A percentile compares a stretch with the other conserved stretches of the same genome.
These are phyloP conservation scores for Juncus effusus DNA, from an alignment of 176 grass and related monocot genomes.

Conservation along the genomic window DNA sequence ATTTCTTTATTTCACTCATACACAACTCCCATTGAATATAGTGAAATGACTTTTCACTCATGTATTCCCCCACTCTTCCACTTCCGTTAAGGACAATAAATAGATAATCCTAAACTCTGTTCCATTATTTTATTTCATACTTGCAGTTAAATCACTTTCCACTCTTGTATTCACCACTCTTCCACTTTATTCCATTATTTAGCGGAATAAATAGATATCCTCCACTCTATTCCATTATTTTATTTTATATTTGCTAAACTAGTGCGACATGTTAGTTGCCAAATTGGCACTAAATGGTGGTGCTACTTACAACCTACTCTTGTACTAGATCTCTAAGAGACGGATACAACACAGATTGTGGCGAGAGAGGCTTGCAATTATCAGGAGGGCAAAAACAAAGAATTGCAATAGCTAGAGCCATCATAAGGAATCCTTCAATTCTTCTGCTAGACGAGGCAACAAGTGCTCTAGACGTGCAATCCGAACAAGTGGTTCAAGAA, in stretches of 20 bases:
- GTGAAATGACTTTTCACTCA: no score
- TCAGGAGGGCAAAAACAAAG: slow-evolving; percentile 96
- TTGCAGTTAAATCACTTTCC: no score
- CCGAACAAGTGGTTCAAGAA: slow-evolving; percentile 93
- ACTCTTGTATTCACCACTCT: no score
- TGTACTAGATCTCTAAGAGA: slow-evolving; percentile 80
- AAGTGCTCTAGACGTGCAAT: slow-evolving; percentile 92
- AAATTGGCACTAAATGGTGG: no score
- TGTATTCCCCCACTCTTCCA: no score
- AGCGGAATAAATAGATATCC: not conserved
- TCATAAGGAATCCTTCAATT: slow-evolving; percentile 82
- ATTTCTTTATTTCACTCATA: no score
- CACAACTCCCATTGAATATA: no score
- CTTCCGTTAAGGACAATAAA: no score
- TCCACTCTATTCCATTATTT: slow-evolving; percentile 5
- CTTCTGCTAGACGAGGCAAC: slow-evolving; percentile 96
- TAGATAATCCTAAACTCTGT: no score
- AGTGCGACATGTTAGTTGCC: not conserved
- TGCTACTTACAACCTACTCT: not conserved
- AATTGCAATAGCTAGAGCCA: slow-evolving; percentile 92
- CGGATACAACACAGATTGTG: slow-evolving; percentile 81
- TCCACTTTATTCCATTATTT: no score
- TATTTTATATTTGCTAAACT: slow-evolving; percentile 31
- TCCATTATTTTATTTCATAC: no score
- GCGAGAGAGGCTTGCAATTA: slow-evolving; percentile 75